These are phyloP conservation scores for Kazachstania africana DNA, from an alignment of 805 yeast genomes.

Conservation along the genomic window DNA sequence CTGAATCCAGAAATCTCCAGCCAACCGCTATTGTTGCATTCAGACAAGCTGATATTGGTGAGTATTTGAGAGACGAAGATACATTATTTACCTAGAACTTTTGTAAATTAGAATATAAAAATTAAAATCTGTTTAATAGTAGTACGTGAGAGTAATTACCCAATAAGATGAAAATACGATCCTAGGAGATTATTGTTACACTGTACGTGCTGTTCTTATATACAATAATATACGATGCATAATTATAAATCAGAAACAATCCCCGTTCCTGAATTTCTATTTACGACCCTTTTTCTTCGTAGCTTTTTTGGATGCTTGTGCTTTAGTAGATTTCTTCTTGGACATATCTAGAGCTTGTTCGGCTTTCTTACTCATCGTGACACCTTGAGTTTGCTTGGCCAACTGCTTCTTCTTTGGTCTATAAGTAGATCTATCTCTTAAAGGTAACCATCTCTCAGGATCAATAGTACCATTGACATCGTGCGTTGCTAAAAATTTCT, in stretches of 20 bases:
- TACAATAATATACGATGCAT: too few relatives aligned
- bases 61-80: conserved; percentile 95
- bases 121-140: not conserved
- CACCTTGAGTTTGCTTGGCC: conserved; percentile 52
- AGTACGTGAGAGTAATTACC: not conserved
- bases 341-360: conserved; percentile 25
- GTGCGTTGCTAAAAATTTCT: conserved; percentile 12
- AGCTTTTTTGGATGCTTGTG: conserved; percentile 3
- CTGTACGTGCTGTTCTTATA: too few relatives aligned
- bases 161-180: too few relatives aligned
- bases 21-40: conserved; percentile 93
- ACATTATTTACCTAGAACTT: conserved; percentile 63
- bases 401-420: conserved; percentile 55
- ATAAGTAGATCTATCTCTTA: conserved; percentile 74
- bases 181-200: too few relatives aligned
- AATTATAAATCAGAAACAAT: too few relatives aligned
- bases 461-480: conserved; percentile 31
- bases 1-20: conserved; percentile 75
- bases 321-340: conserved; percentile 11
- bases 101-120: not conserved
- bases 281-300: conserved; percentile 19
- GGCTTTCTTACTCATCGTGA: conserved; percentile 34
- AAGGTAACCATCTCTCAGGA: conserved; percentile 84
- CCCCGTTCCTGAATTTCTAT: too few relatives aligned
- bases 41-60: conserved; percentile 97